phyloP scores from a whole-genome alignment of 345 rosid species.

The rapeseed (Brassica napus) region Da-Ae NC_063440.1:20572001-20572500 shows the following conservation, averaged over 20 bases:
- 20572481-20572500: conserved; percentile 86
- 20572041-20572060: background rate
- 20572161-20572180: conserved; percentile 84
- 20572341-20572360: conserved; percentile 90
- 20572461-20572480: conserved; percentile 61
- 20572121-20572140: conserved; percentile 94
- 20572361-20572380: conserved; percentile 96
- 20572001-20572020: conserved; percentile 43
- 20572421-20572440: conserved; percentile 21
- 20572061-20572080: background rate
- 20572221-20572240: background rate
- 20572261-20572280: conserved; percentile 3
- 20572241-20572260: background rate
- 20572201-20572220: conserved; percentile 88
- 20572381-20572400: conserved; percentile 66
- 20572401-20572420: conserved; percentile 16
- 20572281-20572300: background rate
- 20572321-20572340: conserved; percentile 91
- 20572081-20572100: background rate
- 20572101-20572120: conserved; percentile 65
- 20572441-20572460: conserved; percentile 19
- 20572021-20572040: background rate
- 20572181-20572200: conserved; percentile 96
- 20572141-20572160: conserved; percentile 60
- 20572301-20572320: conserved; percentile 63